Percentiles rank a stretch among this genome's conserved stretches.
phyloP scores from a whole-genome alignment of 805 yeast species.

The Metschnikowia lunata region DNA sequence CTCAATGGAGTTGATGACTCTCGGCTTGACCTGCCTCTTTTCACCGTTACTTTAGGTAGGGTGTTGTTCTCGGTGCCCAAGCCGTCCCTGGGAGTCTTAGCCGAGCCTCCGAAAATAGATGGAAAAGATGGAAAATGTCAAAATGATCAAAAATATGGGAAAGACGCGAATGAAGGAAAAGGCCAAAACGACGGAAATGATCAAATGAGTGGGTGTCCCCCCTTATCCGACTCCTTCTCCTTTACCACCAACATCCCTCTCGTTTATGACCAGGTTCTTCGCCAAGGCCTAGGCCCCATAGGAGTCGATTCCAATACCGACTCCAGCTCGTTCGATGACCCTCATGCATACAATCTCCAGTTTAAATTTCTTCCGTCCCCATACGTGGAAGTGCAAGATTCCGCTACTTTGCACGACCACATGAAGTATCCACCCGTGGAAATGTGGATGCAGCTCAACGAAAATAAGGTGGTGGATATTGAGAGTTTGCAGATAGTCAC shows the following conservation, averaged over 20 bases:
- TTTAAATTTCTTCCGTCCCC: conserved; percentile 46
- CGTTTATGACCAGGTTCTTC: conserved; percentile 28
- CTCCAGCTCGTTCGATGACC: conserved; percentile 16
- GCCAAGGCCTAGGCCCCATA: conserved; percentile 22
- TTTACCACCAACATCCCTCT: conserved; percentile 35
- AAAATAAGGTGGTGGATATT: conserved; percentile 32
- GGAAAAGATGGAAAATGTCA: not conserved
- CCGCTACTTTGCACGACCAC: conserved; percentile 12
- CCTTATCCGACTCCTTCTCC: conserved; percentile 4
- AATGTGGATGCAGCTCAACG: conserved; percentile 47
- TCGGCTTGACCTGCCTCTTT: conserved; percentile 23
- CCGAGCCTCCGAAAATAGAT: not conserved
- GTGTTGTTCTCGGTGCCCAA: conserved; percentile 25
- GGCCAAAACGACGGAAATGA: no score
- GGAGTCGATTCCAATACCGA: conserved; percentile 5
- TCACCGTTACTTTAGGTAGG: conserved; percentile 39
- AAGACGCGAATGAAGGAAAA: no score
- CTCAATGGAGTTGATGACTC: conserved; percentile 20
- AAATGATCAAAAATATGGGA: no score
- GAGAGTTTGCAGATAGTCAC: conserved; percentile 40
- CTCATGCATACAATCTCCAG: conserved; percentile 36
- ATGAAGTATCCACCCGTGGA: conserved; percentile 50
- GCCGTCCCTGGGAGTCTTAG: not conserved
- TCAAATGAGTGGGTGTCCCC: not conserved
- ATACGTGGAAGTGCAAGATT: conserved; percentile 14